phyloP scores from a whole-genome alignment of 768 basidiomycete genomes.

The Kwoniella bestiolae region DNA sequence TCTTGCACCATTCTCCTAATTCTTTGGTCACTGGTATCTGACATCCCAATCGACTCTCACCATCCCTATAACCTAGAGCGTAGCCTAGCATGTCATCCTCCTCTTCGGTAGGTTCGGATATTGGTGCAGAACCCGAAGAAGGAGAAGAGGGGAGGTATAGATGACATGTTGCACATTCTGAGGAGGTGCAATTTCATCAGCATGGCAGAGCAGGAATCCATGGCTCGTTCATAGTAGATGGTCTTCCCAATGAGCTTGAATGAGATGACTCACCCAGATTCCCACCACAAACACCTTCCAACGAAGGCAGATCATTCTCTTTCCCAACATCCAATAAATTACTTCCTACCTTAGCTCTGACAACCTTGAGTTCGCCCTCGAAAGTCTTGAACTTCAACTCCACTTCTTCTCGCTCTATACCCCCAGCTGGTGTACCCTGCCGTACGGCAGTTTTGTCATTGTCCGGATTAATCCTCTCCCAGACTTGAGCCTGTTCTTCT shows the following conservation, averaged over 20 bases:
- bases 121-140: conserved; percentile 21
- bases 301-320: conserved; percentile 40
- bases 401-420: conserved; percentile 20
- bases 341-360: conserved; percentile 39
- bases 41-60: conserved; percentile 51
- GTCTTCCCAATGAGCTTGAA: too few species aligned
- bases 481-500: conserved; percentile 61
- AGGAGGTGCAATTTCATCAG: too few species aligned
- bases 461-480: conserved; percentile 23
- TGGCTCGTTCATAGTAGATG: too few species aligned
- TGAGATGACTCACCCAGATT: conserved; percentile 39
- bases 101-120: conserved; percentile 41
- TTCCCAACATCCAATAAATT: conserved; percentile 48
- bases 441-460: neutral
- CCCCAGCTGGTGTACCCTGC: conserved; percentile 3
- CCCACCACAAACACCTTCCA: conserved; percentile 56
- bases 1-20: conserved; percentile 42
- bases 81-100: conserved; percentile 56
- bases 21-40: conserved; percentile 48
- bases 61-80: conserved; percentile 46
- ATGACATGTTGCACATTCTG: conserved; percentile 57
- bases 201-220: too few species aligned
- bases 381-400: conserved; percentile 45
- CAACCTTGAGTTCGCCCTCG: conserved; percentile 40
- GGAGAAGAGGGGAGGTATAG: conserved; percentile 38